Base-by-base conservation (phyloP, 1,284 basidiomycete species). In the Trichosporon inkin region DNA sequence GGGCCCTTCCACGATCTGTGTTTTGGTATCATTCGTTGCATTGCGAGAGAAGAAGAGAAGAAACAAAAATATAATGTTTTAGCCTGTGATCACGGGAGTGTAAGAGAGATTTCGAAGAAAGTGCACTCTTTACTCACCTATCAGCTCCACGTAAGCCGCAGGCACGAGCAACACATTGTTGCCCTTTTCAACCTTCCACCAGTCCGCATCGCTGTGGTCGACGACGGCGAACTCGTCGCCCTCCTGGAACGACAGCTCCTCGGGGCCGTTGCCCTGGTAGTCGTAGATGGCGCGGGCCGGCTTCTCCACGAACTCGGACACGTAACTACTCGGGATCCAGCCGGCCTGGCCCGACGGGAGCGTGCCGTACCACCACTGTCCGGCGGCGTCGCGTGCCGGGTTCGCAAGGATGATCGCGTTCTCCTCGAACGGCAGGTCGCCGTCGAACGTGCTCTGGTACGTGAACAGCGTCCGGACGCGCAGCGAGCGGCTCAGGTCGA, bases 251-350 rank as follows among this genome's bases (percentile, higher is more conserved):
- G 89, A 82, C 22, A 93, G 81, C 74, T 96, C 92, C 68, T 96
- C 92, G 14, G 84, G 69, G 61, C 85, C 87, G 4, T 68, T 64
- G 34, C 85, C 86, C 5, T 82, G 78, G 73, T 96, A 96, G 0
- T 87, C 79, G 74, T 90, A 96, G 0, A 92, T 71, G 0, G 91
- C 92, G 58, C 83, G 20, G 53, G 49, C 61, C 22, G 56, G 58
- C 20, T 56, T 54, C 28, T 28, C 61, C 55, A 54, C 81, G 28
- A 90, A 76, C 68, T 85, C 83, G 68, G 89, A 84, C 10, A 94
- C 88, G 71, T 97, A 99, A 1, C 87, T 86, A 72, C 87, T 87
- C 0, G 96, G 96, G 84, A 98, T 91, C 80, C 93, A 87, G 1
- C 95, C 95, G 51, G 85, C 83, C 71, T 84, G 85, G 16, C 87